Conservation (phyloP, 129 eudicot species). For the Flaveria brownii region DNA sequence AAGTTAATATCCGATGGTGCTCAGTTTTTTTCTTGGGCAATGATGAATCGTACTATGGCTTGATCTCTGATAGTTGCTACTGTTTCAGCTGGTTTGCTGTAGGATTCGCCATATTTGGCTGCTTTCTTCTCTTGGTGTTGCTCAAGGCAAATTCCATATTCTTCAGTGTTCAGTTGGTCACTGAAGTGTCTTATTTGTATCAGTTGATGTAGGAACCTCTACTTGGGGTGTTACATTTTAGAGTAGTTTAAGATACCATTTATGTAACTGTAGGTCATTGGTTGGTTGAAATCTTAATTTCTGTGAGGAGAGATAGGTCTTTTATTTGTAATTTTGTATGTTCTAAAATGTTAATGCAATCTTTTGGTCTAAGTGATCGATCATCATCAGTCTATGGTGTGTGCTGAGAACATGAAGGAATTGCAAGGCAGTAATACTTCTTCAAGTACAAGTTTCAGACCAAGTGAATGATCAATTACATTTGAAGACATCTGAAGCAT, state of each 20-base stretch:
- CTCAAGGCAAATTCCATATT: neutral
- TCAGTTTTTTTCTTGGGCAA: neutral
- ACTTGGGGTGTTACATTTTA: slow-evolving; percentile 14
- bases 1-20: neutral
- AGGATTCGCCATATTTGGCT: slow-evolving; percentile 4
- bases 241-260: slow-evolving; percentile 8
- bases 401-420: neutral
- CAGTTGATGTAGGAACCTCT: slow-evolving; percentile 4
- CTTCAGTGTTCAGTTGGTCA: neutral
- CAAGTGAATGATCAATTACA: neutral
- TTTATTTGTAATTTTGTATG: neutral
- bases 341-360: neutral
- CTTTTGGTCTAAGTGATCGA: too few relatives aligned
- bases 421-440: neutral
- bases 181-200: slow-evolving; percentile 9
- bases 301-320: slow-evolving; percentile 10
- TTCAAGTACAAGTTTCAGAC: slow-evolving; percentile 8
- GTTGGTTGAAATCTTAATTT: neutral
- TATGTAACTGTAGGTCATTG: slow-evolving; percentile 14
- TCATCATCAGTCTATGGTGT: neutral
- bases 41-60: slow-evolving; percentile 3
- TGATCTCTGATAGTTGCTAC: slow-evolving; percentile 21
- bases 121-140: neutral
- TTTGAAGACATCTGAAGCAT: slow-evolving; percentile 16
- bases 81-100: slow-evolving; percentile 23